Conservation (phyloP, 2,329 filamentous ascomycete species). For the Colletotrichum scovillei region DNA sequence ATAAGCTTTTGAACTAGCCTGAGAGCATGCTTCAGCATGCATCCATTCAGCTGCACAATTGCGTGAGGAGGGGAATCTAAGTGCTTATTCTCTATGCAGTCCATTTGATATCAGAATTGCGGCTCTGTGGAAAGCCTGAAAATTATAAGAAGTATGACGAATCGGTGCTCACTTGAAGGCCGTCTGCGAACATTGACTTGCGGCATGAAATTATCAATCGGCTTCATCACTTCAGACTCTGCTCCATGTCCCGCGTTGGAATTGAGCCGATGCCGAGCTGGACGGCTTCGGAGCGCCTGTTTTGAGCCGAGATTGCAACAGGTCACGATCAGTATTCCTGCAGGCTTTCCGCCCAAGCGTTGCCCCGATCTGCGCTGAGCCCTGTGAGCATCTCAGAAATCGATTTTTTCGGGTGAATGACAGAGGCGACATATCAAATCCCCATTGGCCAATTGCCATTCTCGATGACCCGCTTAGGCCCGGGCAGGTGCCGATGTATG, state of each 20-base stretch:
- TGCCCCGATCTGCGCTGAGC: background rate
- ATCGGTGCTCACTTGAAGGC: background rate
- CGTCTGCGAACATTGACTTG: background rate
- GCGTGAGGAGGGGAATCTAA: background rate
- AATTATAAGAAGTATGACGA: background rate
- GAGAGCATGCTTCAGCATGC: background rate
- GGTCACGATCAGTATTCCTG: background rate
- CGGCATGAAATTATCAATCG: background rate
- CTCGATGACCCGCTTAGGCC: background rate
- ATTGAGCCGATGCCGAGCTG: conserved; percentile 6
- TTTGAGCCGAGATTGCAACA: background rate
- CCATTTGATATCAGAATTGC: background rate
- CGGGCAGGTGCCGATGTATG: conserved; percentile 2
- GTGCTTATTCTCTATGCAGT: background rate
- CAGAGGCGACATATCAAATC: background rate
- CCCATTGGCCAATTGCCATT: background rate
- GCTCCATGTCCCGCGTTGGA: background rate
- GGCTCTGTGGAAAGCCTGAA: background rate
- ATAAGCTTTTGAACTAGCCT: background rate
- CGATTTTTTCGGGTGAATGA: background rate
- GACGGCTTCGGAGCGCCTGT: background rate
- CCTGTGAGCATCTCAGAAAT: background rate
- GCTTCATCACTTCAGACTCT: background rate
- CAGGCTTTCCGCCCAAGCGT: rapidly evolving
- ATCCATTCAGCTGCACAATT: background rate